phyloP scores from a whole-genome alignment of 2,329 filamentous ascomycete genomes.

The Mycosphaerella sp. region DNA sequence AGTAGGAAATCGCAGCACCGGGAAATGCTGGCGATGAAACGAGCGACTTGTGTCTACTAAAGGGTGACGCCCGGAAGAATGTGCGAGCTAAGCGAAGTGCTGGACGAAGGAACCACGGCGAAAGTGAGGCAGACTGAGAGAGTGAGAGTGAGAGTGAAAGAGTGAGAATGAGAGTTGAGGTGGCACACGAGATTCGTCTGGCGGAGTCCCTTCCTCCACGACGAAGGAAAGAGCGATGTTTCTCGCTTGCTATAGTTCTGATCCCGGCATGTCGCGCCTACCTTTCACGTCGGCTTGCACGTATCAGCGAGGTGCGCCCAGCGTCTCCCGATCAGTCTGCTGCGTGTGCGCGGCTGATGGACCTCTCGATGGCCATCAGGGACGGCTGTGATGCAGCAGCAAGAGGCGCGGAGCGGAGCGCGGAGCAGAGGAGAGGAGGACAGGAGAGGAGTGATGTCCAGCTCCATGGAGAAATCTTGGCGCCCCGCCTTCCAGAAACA shows the following conservation, averaged over 20 bases:
- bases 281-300: background rate
- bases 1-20: conserved; percentile 6
- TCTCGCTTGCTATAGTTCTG: background rate
- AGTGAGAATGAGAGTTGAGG: background rate
- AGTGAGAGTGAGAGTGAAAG: too few species aligned
- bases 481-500: conserved; percentile 16
- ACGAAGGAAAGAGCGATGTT: background rate
- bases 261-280: background rate
- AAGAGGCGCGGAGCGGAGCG: background rate
- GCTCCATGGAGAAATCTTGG: conserved; percentile 7
- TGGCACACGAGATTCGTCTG: background rate
- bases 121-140: too few species aligned
- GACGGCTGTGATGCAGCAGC: background rate
- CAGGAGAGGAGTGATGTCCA: too few species aligned
- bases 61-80: background rate
- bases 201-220: background rate
- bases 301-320: background rate
- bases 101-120: background rate
- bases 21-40: conserved; percentile 7
- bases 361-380: background rate
- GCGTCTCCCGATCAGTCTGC: background rate
- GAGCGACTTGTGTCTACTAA: conserved; percentile 3
- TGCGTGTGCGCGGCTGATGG: background rate
- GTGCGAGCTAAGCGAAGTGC: background rate
- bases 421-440: too few species aligned